A percentile compares a stretch with the other conserved stretches of the same genome.
Evolutionary conservation across 106 monocot genomes (phyloP).

Genomic region (Posidonia australis): DNA sequence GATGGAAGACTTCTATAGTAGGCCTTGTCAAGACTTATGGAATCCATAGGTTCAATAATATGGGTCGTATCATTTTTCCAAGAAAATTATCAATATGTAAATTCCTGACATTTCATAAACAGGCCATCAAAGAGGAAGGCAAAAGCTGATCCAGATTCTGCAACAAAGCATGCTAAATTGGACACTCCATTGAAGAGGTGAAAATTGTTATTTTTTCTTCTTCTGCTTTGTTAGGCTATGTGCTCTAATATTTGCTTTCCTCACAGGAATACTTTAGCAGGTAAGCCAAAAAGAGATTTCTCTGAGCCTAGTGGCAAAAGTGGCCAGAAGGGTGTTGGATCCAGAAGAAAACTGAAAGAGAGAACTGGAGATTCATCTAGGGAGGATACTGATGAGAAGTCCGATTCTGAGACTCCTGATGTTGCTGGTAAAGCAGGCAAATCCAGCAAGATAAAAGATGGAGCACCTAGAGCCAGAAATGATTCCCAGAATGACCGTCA

Average conservation of each 20-base stretch:
- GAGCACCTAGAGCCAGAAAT: not conserved
- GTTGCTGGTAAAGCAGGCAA: not conserved
- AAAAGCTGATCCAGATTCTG: constrained; percentile 7
- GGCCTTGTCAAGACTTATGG: too few relatives aligned
- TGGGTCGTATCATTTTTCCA: too few relatives aligned
- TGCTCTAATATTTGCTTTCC: not conserved
- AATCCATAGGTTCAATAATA: too few relatives aligned
- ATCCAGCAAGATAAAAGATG: not conserved
- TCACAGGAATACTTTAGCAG: not conserved
- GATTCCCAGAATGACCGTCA: not conserved
- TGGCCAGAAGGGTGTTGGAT: not conserved
- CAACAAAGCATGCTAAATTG: not conserved
- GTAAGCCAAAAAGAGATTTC: not conserved
- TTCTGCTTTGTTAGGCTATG: not conserved
- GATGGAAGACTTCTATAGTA: too few relatives aligned
- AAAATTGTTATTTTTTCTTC: not conserved
- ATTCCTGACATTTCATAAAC: not conserved
- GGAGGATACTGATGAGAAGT: not conserved
- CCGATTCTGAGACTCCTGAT: not conserved
- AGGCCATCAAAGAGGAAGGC: constrained; percentile 4
- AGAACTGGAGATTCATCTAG: not conserved
- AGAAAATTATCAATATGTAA: too few relatives aligned
- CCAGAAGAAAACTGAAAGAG: not conserved
- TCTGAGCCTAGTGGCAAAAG: not conserved
- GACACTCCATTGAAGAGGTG: not conserved